These are phyloP conservation scores for Alternaria sp. DNA, from an alignment of 2,329 filamentous ascomycete species.

Conservation along the genomic window DNA sequence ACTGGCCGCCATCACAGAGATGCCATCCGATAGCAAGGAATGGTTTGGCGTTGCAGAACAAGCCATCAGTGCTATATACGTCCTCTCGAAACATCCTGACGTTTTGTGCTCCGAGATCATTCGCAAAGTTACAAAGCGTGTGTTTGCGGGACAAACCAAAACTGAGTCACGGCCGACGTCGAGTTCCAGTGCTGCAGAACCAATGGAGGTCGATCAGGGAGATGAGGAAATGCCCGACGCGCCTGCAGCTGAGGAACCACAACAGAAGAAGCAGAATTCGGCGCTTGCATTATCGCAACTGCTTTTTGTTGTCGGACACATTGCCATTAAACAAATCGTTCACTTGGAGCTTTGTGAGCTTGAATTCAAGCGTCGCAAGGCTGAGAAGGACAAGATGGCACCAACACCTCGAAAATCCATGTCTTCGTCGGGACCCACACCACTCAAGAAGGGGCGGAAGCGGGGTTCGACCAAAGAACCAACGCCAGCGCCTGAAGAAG, in stretches of 20 bases:
- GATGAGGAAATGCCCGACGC: constrained; percentile 30
- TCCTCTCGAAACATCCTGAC: constrained; percentile 91
- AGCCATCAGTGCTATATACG: constrained; percentile 93
- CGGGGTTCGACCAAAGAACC: constrained; percentile 50
- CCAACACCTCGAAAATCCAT: constrained; percentile 42
- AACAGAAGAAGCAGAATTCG: constrained; percentile 64
- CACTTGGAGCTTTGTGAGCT: constrained; percentile 96
- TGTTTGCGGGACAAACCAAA: constrained; percentile 69
- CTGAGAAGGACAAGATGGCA: constrained; percentile 77
- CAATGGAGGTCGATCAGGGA: constrained; percentile 15
- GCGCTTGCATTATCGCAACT: constrained; percentile 85
- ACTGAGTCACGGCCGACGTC: constrained; percentile 39
- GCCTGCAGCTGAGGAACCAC: constrained; percentile 33
- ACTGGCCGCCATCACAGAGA: constrained; percentile 83
- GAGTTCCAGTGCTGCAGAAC: constrained; percentile 42
- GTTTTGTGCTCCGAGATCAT: constrained; percentile 91
- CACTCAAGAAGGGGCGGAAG: constrained; percentile 50
- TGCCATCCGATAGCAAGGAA: constrained; percentile 88
- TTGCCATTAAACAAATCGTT: constrained; percentile 98
- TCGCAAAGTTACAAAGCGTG: constrained; percentile 80
- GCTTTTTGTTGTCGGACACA: constrained; percentile 92
- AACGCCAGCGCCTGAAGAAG: constrained; percentile 65
- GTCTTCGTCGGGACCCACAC: constrained; percentile 33
- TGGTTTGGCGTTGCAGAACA: constrained; percentile 95
- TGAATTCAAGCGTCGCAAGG: constrained; percentile 96